Conservation (phyloP, 495 filamentous ascomycete species). For the Sordaria brevicollis region DNA sequence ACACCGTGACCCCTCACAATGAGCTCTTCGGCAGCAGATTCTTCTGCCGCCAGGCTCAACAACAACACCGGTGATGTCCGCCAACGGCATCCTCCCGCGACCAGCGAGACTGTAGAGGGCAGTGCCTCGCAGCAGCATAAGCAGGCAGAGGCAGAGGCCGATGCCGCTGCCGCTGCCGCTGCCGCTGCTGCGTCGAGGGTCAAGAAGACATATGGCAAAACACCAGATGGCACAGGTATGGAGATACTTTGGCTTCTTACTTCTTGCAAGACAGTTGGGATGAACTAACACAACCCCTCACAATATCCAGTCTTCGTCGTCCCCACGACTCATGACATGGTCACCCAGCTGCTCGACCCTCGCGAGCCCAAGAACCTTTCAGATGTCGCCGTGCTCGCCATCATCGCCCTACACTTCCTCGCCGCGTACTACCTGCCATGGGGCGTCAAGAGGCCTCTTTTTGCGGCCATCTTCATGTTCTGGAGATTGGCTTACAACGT, state of each 20-base stretch:
- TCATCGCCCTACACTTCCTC: slow-evolving; percentile 64
- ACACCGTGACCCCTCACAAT: slow-evolving; percentile 13
- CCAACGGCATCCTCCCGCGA: slow-evolving; percentile 7
- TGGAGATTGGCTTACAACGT: slow-evolving; percentile 89
- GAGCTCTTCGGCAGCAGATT: slow-evolving; percentile 14
- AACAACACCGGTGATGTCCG: slow-evolving; percentile 9
- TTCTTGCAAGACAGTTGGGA: not conserved
- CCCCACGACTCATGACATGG: slow-evolving; percentile 96
- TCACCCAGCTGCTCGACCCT: slow-evolving; percentile 92
- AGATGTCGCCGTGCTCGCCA: slow-evolving; percentile 70
- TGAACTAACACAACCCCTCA: not conserved
- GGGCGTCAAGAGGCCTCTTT: slow-evolving; percentile 56
- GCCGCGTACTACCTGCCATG: slow-evolving; percentile 61
- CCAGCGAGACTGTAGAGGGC: not conserved
- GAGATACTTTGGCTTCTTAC: not conserved
- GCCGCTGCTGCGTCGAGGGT: slow-evolving; percentile 13
- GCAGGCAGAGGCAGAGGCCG: not conserved
- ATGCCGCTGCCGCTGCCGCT: not conserved
- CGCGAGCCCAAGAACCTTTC: slow-evolving; percentile 89
- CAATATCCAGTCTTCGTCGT: slow-evolving; percentile 72
- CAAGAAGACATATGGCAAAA: slow-evolving; percentile 81
- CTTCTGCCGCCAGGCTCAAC: slow-evolving; percentile 12
- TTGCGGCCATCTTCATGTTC: slow-evolving; percentile 75
- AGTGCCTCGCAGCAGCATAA: not conserved
- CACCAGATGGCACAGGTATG: slow-evolving; percentile 81